Evolutionary conservation across 1,284 basidiomycete species (phyloP).

Genomic region (Cutaneotrichosporon mucoides): DNA sequence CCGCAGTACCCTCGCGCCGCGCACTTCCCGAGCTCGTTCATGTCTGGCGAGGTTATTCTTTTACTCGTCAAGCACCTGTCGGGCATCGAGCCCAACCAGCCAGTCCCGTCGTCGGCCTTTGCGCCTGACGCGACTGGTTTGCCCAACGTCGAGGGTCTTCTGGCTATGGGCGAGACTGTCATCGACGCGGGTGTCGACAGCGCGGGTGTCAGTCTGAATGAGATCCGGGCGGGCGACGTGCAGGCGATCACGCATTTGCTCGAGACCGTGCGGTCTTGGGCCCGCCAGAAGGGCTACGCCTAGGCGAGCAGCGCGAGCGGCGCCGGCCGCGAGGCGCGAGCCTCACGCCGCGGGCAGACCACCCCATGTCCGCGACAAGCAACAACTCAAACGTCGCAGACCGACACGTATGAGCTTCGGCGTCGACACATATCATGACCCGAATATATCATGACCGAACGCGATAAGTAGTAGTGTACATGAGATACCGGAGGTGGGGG

Average conservation of each 20-base stretch:
- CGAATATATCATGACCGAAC: too few relatives aligned
- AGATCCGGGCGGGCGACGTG: conserved; percentile 70
- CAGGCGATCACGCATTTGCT: conserved; percentile 74
- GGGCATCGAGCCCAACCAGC: conserved; percentile 37
- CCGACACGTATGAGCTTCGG: too few relatives aligned
- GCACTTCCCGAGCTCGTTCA: conserved; percentile 52
- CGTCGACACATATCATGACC: too few relatives aligned
- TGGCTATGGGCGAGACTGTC: conserved; percentile 80
- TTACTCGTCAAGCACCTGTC: conserved; percentile 48
- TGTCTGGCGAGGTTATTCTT: conserved; percentile 49
- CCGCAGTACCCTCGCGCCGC: conserved; percentile 59
- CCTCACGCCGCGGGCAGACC: too few relatives aligned
- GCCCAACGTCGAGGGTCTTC: conserved; percentile 74
- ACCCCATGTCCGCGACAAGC: too few relatives aligned
- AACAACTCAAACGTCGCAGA: too few relatives aligned
- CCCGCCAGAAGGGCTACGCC: conserved; percentile 2
- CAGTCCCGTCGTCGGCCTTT: conserved; percentile 41
- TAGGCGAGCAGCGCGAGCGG: neutral
- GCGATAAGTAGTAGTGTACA: too few relatives aligned
- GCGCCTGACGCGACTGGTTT: conserved; percentile 36
- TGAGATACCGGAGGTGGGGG: too few relatives aligned
- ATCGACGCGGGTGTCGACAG: conserved; percentile 84
- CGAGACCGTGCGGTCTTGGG: conserved; percentile 56
- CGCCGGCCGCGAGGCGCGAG: too few relatives aligned
- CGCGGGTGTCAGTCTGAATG: conserved; percentile 83